A percentile compares a stretch with the other conserved stretches of the same genome.
Conservation (phyloP, 1,284 basidiomycete genomes). For the Porodaedalea pini region DNA sequence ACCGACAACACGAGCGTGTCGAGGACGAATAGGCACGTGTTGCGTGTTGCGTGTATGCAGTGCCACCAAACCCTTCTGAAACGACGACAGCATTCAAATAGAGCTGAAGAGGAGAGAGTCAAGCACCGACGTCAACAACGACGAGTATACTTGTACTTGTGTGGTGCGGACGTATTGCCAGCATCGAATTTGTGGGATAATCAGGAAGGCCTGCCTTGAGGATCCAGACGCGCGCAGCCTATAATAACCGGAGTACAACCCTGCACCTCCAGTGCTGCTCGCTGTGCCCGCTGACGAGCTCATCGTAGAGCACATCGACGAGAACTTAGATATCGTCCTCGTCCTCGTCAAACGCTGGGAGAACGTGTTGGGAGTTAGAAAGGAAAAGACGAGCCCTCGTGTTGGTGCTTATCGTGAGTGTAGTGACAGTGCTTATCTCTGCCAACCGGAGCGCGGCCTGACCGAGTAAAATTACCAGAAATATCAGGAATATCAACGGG, state of each 20-base stretch:
- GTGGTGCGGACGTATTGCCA: neutral
- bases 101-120: no score
- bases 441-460: constrained; percentile 13
- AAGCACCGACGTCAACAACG: no score
- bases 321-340: no score
- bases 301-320: no score
- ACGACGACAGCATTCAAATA: neutral
- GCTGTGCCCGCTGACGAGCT: no score
- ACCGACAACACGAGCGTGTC: neutral
- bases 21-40: neutral
- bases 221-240: neutral
- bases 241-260: neutral
- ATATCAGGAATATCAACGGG: neutral
- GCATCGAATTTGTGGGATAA: neutral
- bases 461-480: neutral
- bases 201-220: neutral
- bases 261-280: neutral
- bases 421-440: constrained; percentile 14
- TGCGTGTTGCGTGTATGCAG: neutral
- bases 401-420: constrained; percentile 5
- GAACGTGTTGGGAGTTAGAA: no score
- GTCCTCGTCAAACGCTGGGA: no score
- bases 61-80: neutral
- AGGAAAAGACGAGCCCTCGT: constrained; percentile 1
- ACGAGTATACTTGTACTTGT: no score